Percentiles rank a stretch among this genome's conserved stretches.
phyloP scores from a whole-genome alignment of 495 filamentous ascomycete genomes.

The Lichenothelia convexa region DNA sequence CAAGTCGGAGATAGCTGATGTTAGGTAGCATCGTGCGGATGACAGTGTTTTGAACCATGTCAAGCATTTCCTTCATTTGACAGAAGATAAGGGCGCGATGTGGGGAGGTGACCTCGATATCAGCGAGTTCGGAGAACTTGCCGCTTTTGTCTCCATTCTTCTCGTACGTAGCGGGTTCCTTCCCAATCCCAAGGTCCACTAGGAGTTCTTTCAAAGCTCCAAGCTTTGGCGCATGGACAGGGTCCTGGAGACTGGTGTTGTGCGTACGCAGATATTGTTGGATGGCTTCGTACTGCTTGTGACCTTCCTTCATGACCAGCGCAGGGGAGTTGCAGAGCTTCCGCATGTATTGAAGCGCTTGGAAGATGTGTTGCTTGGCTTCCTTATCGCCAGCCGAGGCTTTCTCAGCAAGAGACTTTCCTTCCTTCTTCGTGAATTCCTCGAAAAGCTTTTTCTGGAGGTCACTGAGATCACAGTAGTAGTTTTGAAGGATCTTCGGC shows the following conservation, averaged over 20 bases:
- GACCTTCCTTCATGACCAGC: slow-evolving; percentile 80
- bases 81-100: slow-evolving; percentile 95
- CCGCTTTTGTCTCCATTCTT: not conserved
- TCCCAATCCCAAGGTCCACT: slow-evolving; percentile 87
- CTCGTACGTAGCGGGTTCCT: slow-evolving; percentile 35
- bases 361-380: slow-evolving; percentile 96
- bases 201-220: slow-evolving; percentile 74
- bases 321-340: slow-evolving; percentile 96
- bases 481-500: slow-evolving; percentile 97
- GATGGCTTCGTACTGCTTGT: slow-evolving; percentile 76
- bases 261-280: slow-evolving; percentile 53
- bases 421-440: slow-evolving; percentile 84
- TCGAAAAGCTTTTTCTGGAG: slow-evolving; percentile 90
- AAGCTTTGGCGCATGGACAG: slow-evolving; percentile 81
- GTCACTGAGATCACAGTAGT: slow-evolving; percentile 96
- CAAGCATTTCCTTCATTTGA: slow-evolving; percentile 98
- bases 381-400: slow-evolving; percentile 65
- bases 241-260: slow-evolving; percentile 57
- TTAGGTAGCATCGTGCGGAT: slow-evolving; percentile 69
- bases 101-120: slow-evolving; percentile 68
- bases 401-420: slow-evolving; percentile 60
- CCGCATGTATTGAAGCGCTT: slow-evolving; percentile 97
- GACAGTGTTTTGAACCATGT: slow-evolving; percentile 90
- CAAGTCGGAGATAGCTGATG: slow-evolving; percentile 76
- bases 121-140: slow-evolving; percentile 40